Conservation (phyloP, 2,329 filamentous ascomycete genomes). For the Xylaria hypoxylon region DNA sequence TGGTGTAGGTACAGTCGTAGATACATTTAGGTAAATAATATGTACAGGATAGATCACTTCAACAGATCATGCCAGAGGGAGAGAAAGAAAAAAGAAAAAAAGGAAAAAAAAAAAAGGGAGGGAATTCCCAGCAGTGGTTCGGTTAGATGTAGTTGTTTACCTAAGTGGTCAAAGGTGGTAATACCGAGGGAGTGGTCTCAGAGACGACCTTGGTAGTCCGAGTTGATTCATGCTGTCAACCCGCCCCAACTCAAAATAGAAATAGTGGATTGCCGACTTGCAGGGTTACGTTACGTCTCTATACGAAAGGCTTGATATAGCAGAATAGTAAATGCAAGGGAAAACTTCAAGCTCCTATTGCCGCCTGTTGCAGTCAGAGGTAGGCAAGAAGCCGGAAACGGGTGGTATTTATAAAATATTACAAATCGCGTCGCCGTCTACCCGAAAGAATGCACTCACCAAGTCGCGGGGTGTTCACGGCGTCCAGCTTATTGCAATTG, state of each 20-base stretch:
- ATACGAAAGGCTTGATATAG: not conserved
- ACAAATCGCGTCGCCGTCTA: not conserved
- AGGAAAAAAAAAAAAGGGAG: too few relatives aligned
- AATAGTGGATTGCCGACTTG: constrained; percentile 21
- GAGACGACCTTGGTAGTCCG: constrained; percentile 24
- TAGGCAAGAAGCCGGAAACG: not conserved
- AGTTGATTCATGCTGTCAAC: constrained; percentile 22
- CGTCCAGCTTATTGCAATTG: not conserved
- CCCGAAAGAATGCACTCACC: not conserved
- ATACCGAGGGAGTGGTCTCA: constrained; percentile 28
- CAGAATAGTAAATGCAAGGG: constrained; percentile 22
- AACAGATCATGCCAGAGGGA: not conserved
- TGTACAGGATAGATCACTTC: too few relatives aligned
- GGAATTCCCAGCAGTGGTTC: not conserved
- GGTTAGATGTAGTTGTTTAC: constrained; percentile 12
- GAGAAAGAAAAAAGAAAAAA: too few relatives aligned
- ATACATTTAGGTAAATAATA: not conserved
- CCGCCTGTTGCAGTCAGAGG: too few relatives aligned
- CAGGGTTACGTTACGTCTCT: constrained; percentile 1
- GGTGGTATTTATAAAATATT: not conserved
- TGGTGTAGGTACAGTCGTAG: not conserved
- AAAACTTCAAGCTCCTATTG: not conserved
- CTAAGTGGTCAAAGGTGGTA: constrained; percentile 24
- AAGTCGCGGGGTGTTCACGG: constrained; percentile 9
- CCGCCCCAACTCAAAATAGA: constrained; percentile 25